These are phyloP conservation scores for Populus hybrid DNA, from an alignment of 441 rosid species.

Conservation along the genomic window DNA sequence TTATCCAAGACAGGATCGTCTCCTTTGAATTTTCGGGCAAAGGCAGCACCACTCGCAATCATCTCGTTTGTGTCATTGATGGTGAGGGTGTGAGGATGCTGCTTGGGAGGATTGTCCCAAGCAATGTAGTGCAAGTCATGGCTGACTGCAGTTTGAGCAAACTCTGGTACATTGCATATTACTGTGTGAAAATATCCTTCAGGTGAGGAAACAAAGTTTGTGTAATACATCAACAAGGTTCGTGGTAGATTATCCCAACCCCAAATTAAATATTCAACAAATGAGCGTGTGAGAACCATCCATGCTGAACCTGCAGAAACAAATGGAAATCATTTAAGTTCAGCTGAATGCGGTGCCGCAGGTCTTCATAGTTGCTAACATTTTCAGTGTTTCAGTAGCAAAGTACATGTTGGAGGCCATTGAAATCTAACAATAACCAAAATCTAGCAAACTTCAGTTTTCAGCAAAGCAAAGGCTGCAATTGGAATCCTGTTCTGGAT, in stretches of 20 bases:
- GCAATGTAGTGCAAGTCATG: too few species aligned
- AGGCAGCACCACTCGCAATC: too few species aligned
- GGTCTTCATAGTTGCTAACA: background rate
- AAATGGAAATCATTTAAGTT: constrained; percentile 5
- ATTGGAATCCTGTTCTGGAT: too few species aligned
- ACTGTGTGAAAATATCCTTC: constrained; percentile 98
- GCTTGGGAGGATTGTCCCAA: too few species aligned
- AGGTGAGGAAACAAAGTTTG: constrained; percentile 91
- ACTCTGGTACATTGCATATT: constrained; percentile 85
- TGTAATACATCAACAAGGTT: constrained; percentile 81
- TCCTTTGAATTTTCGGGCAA: too few species aligned
- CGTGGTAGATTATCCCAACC: constrained; percentile 97
- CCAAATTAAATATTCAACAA: constrained; percentile 84
- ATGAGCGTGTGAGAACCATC: constrained; percentile 83
- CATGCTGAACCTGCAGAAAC: constrained; percentile 82
- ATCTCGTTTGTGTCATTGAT: too few species aligned
- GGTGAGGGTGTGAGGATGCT: too few species aligned
- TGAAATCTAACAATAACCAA: background rate
- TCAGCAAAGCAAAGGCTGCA: too few species aligned
- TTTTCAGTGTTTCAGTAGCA: background rate
- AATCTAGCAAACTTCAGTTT: background rate
- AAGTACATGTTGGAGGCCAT: background rate
- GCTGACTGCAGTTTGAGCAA: too few species aligned
- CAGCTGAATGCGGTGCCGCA: background rate
- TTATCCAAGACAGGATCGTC: too few species aligned